Percentiles rank a stretch among this genome's conserved stretches.
These are phyloP conservation scores for Pichia ethanolica DNA, from an alignment of 805 yeast genomes.

Conservation along the genomic window DNA sequence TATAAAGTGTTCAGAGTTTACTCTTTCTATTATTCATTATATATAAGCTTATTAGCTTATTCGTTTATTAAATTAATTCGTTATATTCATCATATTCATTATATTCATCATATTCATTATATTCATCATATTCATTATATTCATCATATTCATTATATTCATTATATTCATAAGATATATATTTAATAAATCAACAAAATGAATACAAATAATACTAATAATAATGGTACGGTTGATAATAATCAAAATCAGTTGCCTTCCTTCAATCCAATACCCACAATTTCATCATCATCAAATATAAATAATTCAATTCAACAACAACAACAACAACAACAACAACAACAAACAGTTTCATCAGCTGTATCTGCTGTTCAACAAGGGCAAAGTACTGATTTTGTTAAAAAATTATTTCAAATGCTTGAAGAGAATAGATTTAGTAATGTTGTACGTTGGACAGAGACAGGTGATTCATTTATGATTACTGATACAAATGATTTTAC, in stretches of 20 bases:
- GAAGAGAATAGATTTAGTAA: slow-evolving; percentile 70
- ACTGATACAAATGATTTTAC: slow-evolving; percentile 87
- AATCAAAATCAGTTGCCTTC: neutral
- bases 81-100: no score
- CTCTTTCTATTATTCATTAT: no score
- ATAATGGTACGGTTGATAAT: no score
- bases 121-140: no score
- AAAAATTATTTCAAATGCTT: slow-evolving; percentile 74
- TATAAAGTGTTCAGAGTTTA: no score
- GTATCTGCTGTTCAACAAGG: neutral
- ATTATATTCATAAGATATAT: no score
- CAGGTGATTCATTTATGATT: slow-evolving; percentile 85
- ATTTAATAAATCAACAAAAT: no score
- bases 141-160: no score
- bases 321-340: neutral
- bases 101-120: no score
- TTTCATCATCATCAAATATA: neutral
- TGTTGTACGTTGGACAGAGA: slow-evolving; percentile 78
- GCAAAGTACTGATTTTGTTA: slow-evolving; percentile 52
- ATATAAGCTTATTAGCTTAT: no score
- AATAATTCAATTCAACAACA: neutral
- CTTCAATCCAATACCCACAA: neutral
- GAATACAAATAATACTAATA: no score
- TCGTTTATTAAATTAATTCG: no score
- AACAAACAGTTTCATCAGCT: neutral